Evolutionary conservation across 1,284 basidiomycete genomes (phyloP), one percentile per base, ranked within the genome.

Genomic region (Agroathelia rolfsii): DNA sequence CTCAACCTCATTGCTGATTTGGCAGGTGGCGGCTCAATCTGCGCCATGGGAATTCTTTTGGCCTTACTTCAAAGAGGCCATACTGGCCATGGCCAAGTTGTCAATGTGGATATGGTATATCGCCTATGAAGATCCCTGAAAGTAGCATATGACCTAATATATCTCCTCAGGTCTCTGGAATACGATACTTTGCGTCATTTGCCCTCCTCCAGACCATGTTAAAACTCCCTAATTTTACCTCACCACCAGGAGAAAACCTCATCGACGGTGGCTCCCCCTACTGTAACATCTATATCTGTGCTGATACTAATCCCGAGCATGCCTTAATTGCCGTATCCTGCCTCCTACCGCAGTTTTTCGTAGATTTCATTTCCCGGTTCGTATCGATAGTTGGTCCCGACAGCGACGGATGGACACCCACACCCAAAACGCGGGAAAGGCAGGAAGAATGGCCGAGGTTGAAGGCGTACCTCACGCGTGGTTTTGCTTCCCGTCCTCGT

Each of bases 211-310:
- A 76, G 15, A 46, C 61, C 6, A n/a, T n/a, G n/a, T n/a, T n/a
- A n/a, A n/a, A n/a, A n/a, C n/a, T n/a, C n/a, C 49, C 41, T 28
- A 56, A 62, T 12, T 64, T 67, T 33, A 51, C 53, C 5, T 54
- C 60, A n/a, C 55, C 62, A 12, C 64, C 79, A 36, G 79, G 74
- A 14, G 59, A 59, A 2, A 82, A 83, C 41, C 37, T 69, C 1
- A 67, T 89, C 15, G 86, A 87, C 43, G 83, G 83, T 0, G 84
- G 81, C 2, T 72, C 82, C 1, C 86, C 86, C 0, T 88, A 76
- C 56, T 89, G 89, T 48, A 68, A 66, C 38, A 60, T 85, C 4
- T 89, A 89, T 46, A 63, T 65, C 1, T 86, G 82, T 47, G 62
- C 71, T 34, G 82, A 84, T 45, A 77, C 76, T 2, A 60, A n/a